Conservation (phyloP, 2,329 filamentous ascomycete species). For the Xylariaceae sp. region DNA sequence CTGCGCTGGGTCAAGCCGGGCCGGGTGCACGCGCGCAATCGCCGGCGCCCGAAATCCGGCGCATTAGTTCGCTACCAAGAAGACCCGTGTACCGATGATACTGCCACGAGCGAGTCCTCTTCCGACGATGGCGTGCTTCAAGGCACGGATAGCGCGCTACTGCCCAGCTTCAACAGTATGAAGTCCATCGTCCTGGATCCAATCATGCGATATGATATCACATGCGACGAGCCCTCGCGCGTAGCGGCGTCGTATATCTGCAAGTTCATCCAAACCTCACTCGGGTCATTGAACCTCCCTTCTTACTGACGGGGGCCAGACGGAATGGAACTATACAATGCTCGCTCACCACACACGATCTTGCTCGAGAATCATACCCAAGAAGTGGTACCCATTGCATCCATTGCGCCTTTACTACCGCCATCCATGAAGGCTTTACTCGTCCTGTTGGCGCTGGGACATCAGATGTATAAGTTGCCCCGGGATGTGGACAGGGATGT, state of each 20-base stretch:
- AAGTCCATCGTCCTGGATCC: conserved; percentile 8
- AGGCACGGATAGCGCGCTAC: background rate
- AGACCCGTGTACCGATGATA: background rate
- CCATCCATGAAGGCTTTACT: conserved; percentile 18
- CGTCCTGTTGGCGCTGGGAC: conserved; percentile 21
- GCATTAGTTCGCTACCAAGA: background rate
- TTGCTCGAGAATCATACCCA: conserved; percentile 9
- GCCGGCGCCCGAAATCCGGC: conserved; percentile 2
- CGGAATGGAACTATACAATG: conserved; percentile 31
- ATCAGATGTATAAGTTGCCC: conserved; percentile 20
- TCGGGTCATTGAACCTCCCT: no score
- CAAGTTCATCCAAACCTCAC: conserved; percentile 17
- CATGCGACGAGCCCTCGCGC: conserved; percentile 20
- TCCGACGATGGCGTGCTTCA: background rate
- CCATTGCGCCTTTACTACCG: conserved; percentile 13
- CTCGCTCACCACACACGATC: conserved; percentile 14
- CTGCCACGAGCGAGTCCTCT: background rate
- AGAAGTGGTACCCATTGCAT: conserved; percentile 13
- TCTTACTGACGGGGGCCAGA: conserved; percentile 23
- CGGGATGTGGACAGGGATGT: conserved; percentile 5
- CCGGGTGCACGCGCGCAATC: conserved; percentile 31
- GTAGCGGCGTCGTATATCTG: conserved; percentile 31
- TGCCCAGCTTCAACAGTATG: background rate
- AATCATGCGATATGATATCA: conserved; percentile 20
- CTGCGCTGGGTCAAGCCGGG: conserved; percentile 38